A percentile compares a stretch with the other conserved stretches of the same genome.
These are phyloP conservation scores for Phlebiopsis gigantea DNA, from an alignment of 768 basidiomycete genomes.

Conservation along the genomic window DNA sequence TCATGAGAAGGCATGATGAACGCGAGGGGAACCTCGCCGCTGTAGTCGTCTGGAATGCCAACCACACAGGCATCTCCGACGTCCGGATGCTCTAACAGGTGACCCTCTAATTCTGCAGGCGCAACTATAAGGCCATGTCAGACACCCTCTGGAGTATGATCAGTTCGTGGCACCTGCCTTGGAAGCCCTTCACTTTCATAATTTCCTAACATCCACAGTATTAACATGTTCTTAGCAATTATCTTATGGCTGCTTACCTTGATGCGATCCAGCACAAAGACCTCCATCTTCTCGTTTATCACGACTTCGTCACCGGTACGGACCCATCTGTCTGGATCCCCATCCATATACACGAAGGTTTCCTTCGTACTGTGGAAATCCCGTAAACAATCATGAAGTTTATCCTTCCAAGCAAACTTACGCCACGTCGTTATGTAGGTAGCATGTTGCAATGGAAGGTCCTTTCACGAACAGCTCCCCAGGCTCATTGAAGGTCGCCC, in stretches of 20 bases:
- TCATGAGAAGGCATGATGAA: constrained; percentile 51
- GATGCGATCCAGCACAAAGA: constrained; percentile 68
- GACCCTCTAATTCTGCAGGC: constrained; percentile 33
- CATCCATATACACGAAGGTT: constrained; percentile 38
- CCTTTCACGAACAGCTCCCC: constrained; percentile 46
- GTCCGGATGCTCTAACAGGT: constrained; percentile 34
- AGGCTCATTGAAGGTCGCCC: constrained; percentile 36
- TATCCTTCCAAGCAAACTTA: constrained; percentile 1
- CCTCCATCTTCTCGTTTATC: constrained; percentile 54
- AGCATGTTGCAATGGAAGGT: constrained; percentile 37
- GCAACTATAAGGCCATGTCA: constrained; percentile 19
- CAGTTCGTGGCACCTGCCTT: constrained; percentile 24
- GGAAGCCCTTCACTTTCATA: constrained; percentile 55
- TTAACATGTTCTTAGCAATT: background rate
- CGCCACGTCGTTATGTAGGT: constrained; percentile 18
- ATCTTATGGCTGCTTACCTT: constrained; percentile 40
- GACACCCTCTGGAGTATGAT: background rate
- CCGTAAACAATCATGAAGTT: constrained; percentile 9
- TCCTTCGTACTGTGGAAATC: constrained; percentile 48
- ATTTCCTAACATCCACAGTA: constrained; percentile 47
- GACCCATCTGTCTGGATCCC: constrained; percentile 43
- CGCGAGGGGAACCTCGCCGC: constrained; percentile 69
- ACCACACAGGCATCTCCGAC: constrained; percentile 41
- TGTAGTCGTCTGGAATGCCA: constrained; percentile 66
- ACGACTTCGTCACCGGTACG: constrained; percentile 68